These are phyloP conservation scores for Neospermospora avenae DNA, from an alignment of 2,329 filamentous ascomycete species.

Conservation along the genomic window DNA sequence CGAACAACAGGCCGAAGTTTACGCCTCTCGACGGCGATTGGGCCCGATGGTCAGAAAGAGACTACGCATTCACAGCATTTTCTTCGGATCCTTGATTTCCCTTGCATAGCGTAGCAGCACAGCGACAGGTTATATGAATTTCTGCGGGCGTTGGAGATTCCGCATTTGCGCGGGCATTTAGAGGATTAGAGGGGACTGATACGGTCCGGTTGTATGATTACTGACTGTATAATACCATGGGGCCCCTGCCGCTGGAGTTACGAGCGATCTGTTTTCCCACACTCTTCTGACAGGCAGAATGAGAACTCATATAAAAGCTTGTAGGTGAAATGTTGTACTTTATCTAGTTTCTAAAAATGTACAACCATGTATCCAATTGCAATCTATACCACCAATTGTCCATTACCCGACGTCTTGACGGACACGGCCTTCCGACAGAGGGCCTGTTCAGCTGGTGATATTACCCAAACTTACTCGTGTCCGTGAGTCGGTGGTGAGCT, in stretches of 20 bases:
- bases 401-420: neutral
- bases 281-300: conserved; percentile 19
- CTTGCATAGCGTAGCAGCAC: conserved; percentile 16
- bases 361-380: neutral
- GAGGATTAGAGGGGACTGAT: conserved; percentile 9
- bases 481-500: neutral
- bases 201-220: conserved; percentile 18
- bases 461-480: neutral
- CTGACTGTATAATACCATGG: conserved; percentile 1
- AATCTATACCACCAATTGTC: neutral
- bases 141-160: conserved; percentile 21
- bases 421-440: neutral
- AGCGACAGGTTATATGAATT: conserved; percentile 18
- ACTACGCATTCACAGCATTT: neutral
- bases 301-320: conserved; percentile 17
- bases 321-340: conserved; percentile 11
- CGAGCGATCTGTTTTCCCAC: conserved; percentile 11
- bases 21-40: neutral
- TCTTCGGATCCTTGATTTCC: neutral
- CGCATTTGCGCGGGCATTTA: neutral
- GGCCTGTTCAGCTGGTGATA: neutral
- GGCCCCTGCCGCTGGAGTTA: conserved; percentile 11
- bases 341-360: conserved; percentile 17
- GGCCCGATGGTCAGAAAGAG: neutral
- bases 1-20: neutral